Evolutionary conservation across 352 stramenopile genomes (phyloP).

Genomic region (Globisporangium heterothallicum): DNA sequence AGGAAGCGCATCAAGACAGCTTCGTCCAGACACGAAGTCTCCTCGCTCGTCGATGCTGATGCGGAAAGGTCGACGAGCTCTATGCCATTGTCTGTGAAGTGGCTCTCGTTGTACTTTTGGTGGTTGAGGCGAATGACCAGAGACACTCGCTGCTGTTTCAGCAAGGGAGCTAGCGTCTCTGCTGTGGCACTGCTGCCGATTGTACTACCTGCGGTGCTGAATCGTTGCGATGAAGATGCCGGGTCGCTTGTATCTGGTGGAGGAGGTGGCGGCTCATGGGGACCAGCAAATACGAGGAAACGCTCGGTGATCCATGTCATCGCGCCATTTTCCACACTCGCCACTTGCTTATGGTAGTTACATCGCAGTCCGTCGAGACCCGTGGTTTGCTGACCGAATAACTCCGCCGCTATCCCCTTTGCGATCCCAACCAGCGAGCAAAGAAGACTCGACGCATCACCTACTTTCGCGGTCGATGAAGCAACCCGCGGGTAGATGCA

Average conservation of each 20-base stretch:
- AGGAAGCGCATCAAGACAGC: constrained; percentile 84
- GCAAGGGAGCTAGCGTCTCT: constrained; percentile 6
- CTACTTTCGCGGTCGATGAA: not conserved
- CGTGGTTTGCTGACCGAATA: constrained; percentile 8
- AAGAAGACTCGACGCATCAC: no score
- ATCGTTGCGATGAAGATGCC: not conserved
- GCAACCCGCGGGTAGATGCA: constrained; percentile 34
- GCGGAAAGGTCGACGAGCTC: constrained; percentile 88
- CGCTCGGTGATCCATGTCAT: constrained; percentile 19
- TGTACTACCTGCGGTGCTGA: not conserved
- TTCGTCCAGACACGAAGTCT: constrained; percentile 63
- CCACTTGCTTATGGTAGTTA: not conserved
- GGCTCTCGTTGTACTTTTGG: constrained; percentile 84
- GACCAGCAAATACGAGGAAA: constrained; percentile 17
- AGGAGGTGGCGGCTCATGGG: not conserved
- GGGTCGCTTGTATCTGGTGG: not conserved
- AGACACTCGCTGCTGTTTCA: constrained; percentile 63
- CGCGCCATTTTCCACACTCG: not conserved
- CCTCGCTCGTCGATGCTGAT: constrained; percentile 27
- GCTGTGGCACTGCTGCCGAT: not conserved
- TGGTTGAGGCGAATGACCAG: constrained; percentile 93
- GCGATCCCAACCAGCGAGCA: constrained; percentile 16
- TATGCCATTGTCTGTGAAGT: constrained; percentile 84
- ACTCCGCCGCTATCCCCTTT: constrained; percentile 16
- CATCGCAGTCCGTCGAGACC: not conserved